Conservation (phyloP, 106 monocot genomes). For the Iris macrosiphon region DNA sequence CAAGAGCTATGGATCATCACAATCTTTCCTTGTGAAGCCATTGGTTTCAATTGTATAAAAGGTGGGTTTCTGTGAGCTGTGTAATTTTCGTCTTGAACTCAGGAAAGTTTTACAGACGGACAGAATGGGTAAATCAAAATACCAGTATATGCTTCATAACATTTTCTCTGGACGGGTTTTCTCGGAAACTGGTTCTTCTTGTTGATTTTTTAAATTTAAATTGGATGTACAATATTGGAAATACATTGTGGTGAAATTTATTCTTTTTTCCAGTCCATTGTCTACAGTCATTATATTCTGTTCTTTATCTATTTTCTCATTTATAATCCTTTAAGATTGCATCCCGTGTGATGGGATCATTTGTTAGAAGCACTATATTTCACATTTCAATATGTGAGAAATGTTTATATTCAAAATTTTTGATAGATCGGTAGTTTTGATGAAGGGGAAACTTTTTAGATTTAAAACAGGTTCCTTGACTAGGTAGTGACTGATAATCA, state of each 20-base stretch:
- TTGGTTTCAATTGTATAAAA: conserved; percentile 6
- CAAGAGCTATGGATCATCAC: no score
- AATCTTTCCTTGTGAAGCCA: neutral
- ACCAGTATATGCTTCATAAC: neutral
- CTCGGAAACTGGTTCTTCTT: neutral
- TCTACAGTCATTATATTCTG: neutral
- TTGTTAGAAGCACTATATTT: no score
- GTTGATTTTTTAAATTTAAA: conserved; percentile 1
- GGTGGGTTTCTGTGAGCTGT: conserved; percentile 8
- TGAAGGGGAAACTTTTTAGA: no score
- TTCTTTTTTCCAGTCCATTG: neutral
- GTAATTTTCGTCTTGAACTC: neutral
- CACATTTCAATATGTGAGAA: no score
- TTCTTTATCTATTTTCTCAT: no score
- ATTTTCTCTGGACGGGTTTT: neutral
- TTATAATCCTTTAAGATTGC: no score
- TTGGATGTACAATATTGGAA: neutral
- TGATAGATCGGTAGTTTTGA: no score
- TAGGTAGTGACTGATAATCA: no score
- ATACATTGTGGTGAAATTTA: neutral
- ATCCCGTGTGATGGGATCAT: no score
- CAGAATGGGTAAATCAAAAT: neutral
- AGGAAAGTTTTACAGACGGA: neutral
- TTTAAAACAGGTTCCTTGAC: no score
- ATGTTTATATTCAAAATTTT: no score